A percentile compares a stretch with the other conserved stretches of the same genome.
phyloP scores from a whole-genome alignment of 345 rosid species.

The Melastoma malabathricum region DNA sequence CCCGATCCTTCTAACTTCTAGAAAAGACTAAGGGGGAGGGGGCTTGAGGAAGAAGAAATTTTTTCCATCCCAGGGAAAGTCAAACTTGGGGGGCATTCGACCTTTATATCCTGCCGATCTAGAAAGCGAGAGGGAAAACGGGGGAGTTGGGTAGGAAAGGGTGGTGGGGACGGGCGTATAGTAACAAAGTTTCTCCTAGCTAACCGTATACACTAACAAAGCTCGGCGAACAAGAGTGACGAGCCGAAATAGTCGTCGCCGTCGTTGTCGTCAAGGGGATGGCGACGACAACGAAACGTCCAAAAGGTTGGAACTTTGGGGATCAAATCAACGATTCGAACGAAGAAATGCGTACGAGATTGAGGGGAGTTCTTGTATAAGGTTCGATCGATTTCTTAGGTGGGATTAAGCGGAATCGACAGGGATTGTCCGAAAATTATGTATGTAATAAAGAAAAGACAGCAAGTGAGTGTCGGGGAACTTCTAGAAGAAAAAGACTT shows the following conservation, averaged over 20 bases:
- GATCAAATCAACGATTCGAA: not conserved
- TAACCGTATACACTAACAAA: too few species aligned
- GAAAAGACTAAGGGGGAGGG: too few species aligned
- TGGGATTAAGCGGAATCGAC: too few species aligned
- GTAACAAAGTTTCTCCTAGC: too few species aligned
- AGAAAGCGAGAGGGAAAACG: slow-evolving; percentile 1
- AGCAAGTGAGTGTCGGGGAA: too few species aligned
- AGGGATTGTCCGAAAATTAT: too few species aligned
- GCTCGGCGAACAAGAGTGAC: slow-evolving; percentile 8
- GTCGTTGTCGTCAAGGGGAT: slow-evolving; percentile 2
- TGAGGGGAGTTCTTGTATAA: too few species aligned
- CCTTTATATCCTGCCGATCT: not conserved
- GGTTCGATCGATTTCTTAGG: too few species aligned
- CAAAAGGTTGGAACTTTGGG: not conserved
- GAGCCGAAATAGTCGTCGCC: not conserved
- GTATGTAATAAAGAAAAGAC: too few species aligned
- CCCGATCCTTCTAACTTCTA: too few species aligned
- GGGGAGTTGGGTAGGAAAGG: not conserved
- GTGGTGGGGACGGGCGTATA: not conserved
- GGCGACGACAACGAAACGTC: slow-evolving; percentile 13
- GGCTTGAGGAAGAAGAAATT: too few species aligned
- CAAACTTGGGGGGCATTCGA: slow-evolving; percentile 3
- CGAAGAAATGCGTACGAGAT: slow-evolving; percentile 1
- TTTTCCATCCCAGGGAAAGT: slow-evolving; percentile 1
- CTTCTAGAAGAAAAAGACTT: slow-evolving; percentile 8